Evolutionary conservation across 352 stramenopile species (phyloP), one percentile per base, ranked within the genome.

Genomic region (Phytopythium sindhum): DNA sequence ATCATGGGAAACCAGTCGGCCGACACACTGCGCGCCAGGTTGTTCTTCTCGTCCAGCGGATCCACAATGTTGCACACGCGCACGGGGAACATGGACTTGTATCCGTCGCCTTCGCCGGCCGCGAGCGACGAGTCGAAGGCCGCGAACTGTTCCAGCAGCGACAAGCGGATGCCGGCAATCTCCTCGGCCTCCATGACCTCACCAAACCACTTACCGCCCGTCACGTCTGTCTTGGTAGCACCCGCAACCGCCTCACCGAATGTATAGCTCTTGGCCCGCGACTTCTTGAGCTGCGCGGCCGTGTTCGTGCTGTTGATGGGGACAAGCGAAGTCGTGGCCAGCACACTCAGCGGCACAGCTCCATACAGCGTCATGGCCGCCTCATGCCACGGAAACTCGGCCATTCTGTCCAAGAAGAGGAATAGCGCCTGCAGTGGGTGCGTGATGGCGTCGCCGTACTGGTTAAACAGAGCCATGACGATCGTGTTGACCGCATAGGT

Each of bases 401-500:
- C 80, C 71, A 95, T 77, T 19, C 81, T 76, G 68, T 96, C 84
- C 52, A 97, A 67, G 57, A 97, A 97, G 23, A 96, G 65, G 41
- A 86, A 82, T 50, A 97, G 63, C 10, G 87, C 89, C 35, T 92
- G 76, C n/a, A 97, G 67, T 39, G 90, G 89, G 47, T 94, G 86
- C 10, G 74, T 77, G 24, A 97, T 81, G 15, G 63, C 63, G 21
- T 77, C 62, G 8, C 88, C 84, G 69, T 95, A 75, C 58, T 90
- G 74, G 67, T 97, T 97, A 56, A 97, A 93, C 6, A 97, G 70
- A 42, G 81, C 80, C 74, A 97, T 91, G 8, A 97, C 84, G 42
- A 97, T 92, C 39, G 88, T 95, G 60, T 95, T 95, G 29, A 97
- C 75, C 29, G 90, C 89, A 65, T 93, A 94, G 23, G 86, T 95